Base-by-base conservation (phyloP, 192 early-diverging fungal species). In the Coemansia guatemalensis region DNA sequence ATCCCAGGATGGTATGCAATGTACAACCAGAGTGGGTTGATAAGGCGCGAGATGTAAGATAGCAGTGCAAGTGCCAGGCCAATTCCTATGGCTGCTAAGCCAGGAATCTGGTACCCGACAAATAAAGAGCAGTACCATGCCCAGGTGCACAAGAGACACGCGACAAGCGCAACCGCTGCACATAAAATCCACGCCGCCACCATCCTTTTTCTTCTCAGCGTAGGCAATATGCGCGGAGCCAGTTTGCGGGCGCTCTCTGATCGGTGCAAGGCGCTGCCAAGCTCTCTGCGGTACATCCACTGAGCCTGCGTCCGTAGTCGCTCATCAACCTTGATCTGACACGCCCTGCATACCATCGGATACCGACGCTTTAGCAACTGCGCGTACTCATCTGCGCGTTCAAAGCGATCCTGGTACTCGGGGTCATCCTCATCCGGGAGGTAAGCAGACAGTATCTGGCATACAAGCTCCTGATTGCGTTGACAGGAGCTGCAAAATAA, bases 391-490 rank as follows among this genome's bases (percentile, higher is more conserved):
- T 73, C 79, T 22, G 69, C 74, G 11, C 51, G 12, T 6, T 41
- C 44, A 21, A 47, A 29, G 20, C 67, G 64, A 0, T 41, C 8
- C 33, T 24, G 25, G 53, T 75, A 73, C 50, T 73, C 70, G 29
- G 67, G 54, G 25, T 75, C 73, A 4, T 63, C 56, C 14, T 75
- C 73, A 41, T 73, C 64, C 0, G 79, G 79, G 51, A 76, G 25
- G 30, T 82, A 75, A 17, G 71, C 62, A 0, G 73, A 44, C 26
- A 82, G 64, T 7, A 75, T 56, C 58, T 73, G 67, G 61, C 66
- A 35, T 8, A 76, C 79, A 7, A 75, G 69, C 44, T 75, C 67
- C 33, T 82, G 79, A 65, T 76, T 82, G 33, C 74, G 69, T 50
- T 73, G 73, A 52, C 79, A 82, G 0, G 63, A 33, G 20, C 47